These are phyloP conservation scores for Monosporascus sp. DNA, from an alignment of 2,329 filamentous ascomycete species.

Conservation along the genomic window DNA sequence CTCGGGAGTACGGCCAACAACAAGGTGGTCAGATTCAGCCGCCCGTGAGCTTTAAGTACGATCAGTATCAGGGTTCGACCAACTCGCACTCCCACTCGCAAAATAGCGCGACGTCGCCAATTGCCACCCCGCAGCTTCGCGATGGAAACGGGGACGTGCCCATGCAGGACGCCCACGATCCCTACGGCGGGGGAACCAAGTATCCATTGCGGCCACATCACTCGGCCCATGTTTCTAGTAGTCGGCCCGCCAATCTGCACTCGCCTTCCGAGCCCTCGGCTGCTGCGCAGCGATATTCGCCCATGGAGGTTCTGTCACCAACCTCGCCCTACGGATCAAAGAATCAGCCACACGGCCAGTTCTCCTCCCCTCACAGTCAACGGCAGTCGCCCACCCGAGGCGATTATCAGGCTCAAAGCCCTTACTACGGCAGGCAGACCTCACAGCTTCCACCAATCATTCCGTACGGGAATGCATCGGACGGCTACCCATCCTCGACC, in stretches of 20 bases:
- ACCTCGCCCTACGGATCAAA: constrained; percentile 69
- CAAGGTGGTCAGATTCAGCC: constrained; percentile 34
- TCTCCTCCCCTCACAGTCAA: constrained; percentile 45
- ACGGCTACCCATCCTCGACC: constrained; percentile 68
- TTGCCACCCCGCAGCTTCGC: constrained; percentile 53
- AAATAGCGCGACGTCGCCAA: constrained; percentile 33
- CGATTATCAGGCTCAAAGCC: constrained; percentile 52
- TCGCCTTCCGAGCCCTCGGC: constrained; percentile 72
- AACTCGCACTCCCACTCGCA: constrained; percentile 26
- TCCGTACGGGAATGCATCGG: constrained; percentile 62
- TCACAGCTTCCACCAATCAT: constrained; percentile 72
- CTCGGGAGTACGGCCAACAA: constrained; percentile 27
- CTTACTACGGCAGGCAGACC: constrained; percentile 50
- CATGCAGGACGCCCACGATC: constrained; percentile 83
- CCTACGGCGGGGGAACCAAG: constrained; percentile 72
- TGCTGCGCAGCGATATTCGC: constrained; percentile 88
- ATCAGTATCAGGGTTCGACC: constrained; percentile 54
- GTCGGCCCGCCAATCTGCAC: constrained; percentile 58
- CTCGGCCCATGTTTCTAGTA: constrained; percentile 61
- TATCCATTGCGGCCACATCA: constrained; percentile 77
- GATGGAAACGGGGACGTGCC: constrained; percentile 71
- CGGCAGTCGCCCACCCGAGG: constrained; percentile 76
- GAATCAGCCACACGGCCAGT: constrained; percentile 50
- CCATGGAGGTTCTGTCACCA: constrained; percentile 85
- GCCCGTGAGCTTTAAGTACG: constrained; percentile 60